Percentiles rank a stretch among this genome's conserved stretches.
Evolutionary conservation across 306 rosid species (phyloP).

Genomic region (Trichosanthes cucumerina): DNA sequence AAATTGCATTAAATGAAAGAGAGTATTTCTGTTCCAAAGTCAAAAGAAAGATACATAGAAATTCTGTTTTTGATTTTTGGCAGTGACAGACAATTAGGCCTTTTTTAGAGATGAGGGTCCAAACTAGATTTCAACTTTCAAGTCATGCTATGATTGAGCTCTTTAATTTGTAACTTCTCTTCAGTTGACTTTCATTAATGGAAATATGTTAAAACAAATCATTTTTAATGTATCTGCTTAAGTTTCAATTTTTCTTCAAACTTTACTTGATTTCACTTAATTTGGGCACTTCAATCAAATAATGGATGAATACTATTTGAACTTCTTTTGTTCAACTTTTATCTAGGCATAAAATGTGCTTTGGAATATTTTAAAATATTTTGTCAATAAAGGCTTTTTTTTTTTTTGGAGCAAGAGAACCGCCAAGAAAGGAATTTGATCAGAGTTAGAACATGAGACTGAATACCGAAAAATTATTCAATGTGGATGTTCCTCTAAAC

Average conservation of each 20-base stretch:
- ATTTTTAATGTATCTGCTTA: neutral
- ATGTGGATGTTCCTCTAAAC: neutral
- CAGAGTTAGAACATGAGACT: neutral
- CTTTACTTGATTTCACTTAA: neutral
- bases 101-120: neutral
- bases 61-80: neutral
- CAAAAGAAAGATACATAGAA: neutral
- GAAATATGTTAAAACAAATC: neutral
- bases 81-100: neutral
- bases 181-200: neutral
- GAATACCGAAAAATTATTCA: neutral
- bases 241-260: neutral
- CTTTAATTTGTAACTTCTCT: neutral
- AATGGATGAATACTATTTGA: neutral
- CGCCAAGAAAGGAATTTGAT: neutral
- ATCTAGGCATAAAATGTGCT: neutral
- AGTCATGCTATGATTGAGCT: neutral
- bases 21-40: constrained; percentile 2
- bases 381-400: too few relatives aligned
- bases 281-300: neutral
- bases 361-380: neutral
- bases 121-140: neutral
- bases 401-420: too few relatives aligned
- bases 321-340: neutral
- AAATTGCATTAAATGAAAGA: neutral